These are phyloP conservation scores for Pseudogymnoascus sp. DNA, from an alignment of 2,329 filamentous ascomycete genomes.

Conservation along the genomic window DNA sequence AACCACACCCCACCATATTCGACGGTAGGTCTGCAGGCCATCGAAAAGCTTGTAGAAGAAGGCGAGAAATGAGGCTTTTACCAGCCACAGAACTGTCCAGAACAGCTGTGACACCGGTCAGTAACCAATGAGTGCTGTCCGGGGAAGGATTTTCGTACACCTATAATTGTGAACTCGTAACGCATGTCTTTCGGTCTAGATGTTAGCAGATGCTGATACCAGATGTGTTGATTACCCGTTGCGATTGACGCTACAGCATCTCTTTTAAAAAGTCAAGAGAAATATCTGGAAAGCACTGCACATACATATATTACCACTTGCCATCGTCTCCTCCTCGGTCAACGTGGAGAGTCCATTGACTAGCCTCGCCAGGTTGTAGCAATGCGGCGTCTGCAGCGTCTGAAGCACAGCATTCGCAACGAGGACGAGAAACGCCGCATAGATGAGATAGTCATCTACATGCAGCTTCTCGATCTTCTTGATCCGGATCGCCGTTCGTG, in stretches of 20 bases:
- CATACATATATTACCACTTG: not conserved
- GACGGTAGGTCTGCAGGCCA: not conserved
- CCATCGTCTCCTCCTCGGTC: not conserved
- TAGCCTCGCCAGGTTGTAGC: not conserved
- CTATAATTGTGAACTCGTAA: not conserved
- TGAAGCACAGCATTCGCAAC: conserved; percentile 1
- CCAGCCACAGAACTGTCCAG: conserved; percentile 9
- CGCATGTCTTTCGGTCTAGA: not conserved
- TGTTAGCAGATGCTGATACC: not conserved
- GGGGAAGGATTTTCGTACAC: not conserved
- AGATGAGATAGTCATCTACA: not conserved
- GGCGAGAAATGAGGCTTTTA: conserved; percentile 9
- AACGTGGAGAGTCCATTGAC: not conserved
- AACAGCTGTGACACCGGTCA: not conserved
- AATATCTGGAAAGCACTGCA: not conserved
- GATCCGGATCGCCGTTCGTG: not conserved
- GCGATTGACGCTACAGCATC: not conserved
- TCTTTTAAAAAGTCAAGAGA: not conserved
- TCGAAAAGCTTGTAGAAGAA: conserved; percentile 9
- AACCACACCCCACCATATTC: conserved; percentile 4
- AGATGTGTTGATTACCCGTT: not conserved
- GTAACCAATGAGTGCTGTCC: not conserved
- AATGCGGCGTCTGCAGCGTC: not conserved
- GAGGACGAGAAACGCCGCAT: not conserved
- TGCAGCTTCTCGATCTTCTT: not conserved